phyloP scores from a whole-genome alignment of 2,329 filamentous ascomycete species.

The Ramularia endophylla region DNA sequence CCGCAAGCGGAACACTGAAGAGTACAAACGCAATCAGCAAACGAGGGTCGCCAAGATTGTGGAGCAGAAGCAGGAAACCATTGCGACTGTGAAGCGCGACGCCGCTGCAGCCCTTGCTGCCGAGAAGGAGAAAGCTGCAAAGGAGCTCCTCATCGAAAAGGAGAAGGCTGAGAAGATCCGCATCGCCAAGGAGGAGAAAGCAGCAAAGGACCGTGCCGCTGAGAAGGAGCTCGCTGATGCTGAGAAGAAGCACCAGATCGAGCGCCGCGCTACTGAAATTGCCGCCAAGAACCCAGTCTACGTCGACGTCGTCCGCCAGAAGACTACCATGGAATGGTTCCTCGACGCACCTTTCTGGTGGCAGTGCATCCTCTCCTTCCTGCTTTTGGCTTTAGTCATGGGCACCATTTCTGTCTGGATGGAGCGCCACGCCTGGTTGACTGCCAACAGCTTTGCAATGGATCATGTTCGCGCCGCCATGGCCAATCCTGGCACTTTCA shows the following conservation, averaged over 20 bases:
- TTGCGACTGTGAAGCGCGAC: too few relatives aligned
- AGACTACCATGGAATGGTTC: not conserved
- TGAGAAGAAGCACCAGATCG: too few relatives aligned
- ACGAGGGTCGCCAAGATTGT: too few relatives aligned
- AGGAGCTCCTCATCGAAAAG: too few relatives aligned
- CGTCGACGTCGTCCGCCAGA: not conserved
- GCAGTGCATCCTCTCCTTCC: not conserved
- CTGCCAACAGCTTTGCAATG: not conserved
- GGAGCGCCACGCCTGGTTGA: not conserved
- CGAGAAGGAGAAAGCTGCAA: too few relatives aligned
- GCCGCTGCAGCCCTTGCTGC: too few relatives aligned
- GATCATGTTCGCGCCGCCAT: constrained; percentile 1
- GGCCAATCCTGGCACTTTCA: not conserved
- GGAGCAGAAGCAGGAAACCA: too few relatives aligned
- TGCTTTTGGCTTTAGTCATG: not conserved
- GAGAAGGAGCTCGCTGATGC: too few relatives aligned
- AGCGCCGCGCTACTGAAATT: too few relatives aligned
- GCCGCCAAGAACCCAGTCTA: not conserved
- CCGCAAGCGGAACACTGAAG: too few relatives aligned
- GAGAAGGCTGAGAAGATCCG: not conserved
- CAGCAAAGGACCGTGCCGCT: too few relatives aligned
- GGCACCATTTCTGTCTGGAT: not conserved
- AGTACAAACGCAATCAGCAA: too few relatives aligned
- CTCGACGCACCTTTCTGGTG: not conserved
- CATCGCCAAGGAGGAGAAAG: not conserved